Evolutionary conservation across 1,284 basidiomycete genomes (phyloP).

Genomic region (Boletus hoseneyae): DNA sequence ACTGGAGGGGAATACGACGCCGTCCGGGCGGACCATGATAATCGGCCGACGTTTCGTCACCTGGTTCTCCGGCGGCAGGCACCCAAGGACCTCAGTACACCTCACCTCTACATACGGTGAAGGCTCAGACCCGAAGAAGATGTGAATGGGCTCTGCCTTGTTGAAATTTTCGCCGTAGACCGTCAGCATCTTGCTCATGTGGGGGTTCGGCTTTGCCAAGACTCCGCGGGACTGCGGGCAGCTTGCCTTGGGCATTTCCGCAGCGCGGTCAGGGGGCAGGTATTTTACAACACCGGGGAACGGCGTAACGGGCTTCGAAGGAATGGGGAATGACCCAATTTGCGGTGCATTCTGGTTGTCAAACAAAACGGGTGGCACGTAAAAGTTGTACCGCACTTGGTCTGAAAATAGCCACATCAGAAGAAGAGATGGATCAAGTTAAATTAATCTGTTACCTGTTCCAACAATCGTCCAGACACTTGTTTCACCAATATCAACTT

Average conservation of each 20-base stretch:
- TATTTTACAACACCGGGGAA: conserved; percentile 84
- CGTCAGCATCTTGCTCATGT: conserved; percentile 74
- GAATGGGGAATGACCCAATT: conserved; percentile 68
- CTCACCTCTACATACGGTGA: conserved; percentile 85
- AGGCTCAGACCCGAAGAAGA: conserved; percentile 89
- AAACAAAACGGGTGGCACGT: conserved; percentile 80
- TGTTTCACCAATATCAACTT: conserved; percentile 84
- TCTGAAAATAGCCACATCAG: conserved; percentile 42
- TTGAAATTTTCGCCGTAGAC: conserved; percentile 89
- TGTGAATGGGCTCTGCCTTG: conserved; percentile 70
- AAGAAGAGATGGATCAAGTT: neutral
- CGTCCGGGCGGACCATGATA: conserved; percentile 84
- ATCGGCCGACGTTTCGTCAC: conserved; percentile 71
- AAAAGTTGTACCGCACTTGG: conserved; percentile 89
- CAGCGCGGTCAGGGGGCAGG: conserved; percentile 78
- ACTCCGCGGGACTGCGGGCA: conserved; percentile 61
- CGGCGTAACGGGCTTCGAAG: conserved; percentile 80
- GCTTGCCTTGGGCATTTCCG: conserved; percentile 67
- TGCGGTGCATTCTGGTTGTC: conserved; percentile 67
- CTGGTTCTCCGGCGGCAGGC: conserved; percentile 66
- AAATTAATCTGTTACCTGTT: conserved; percentile 53
- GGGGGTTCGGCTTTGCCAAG: conserved; percentile 68
- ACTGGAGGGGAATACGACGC: conserved; percentile 88
- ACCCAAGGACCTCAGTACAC: conserved; percentile 84
- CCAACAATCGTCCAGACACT: conserved; percentile 94